Evolutionary conservation across 139 green algal species (phyloP).

Genomic region (Desmodesmus armatus): DNA sequence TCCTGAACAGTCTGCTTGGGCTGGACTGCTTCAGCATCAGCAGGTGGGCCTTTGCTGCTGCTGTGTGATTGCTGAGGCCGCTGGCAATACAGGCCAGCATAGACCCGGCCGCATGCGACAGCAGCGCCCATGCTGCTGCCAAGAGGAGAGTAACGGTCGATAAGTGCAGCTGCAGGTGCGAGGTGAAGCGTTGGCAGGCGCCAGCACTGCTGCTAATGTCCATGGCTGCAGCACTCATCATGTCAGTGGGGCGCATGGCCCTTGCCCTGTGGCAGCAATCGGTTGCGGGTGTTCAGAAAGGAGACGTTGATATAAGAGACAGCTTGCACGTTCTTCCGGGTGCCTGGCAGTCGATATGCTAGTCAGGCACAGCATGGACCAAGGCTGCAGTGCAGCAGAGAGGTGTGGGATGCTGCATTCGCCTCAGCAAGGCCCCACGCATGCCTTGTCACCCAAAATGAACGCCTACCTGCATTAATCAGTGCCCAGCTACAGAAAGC

Average conservation of each 20-base stretch:
- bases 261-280: not conserved
- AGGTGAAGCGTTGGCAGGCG: not conserved
- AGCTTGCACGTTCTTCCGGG: not conserved
- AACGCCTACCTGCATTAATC: no score
- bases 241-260: no score
- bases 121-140: not conserved
- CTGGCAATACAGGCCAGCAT: no score
- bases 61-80: not conserved
- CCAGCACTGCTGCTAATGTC: not conserved
- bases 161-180: conserved; percentile 13
- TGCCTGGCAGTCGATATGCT: no score
- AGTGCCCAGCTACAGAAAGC: no score
- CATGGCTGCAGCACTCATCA: not conserved
- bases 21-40: not conserved
- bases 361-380: no score
- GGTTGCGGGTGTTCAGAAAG: not conserved
- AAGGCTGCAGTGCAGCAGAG: no score
- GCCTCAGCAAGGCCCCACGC: no score
- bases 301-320: not conserved
- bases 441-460: no score
- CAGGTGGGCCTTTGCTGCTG: not conserved
- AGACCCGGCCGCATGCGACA: no score
- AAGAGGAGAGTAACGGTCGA: conserved; percentile 11
- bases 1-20: conserved; percentile 14
- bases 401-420: no score